Conservation (phyloP, 306 rosid genomes). For the Pueraria montana region DNA sequence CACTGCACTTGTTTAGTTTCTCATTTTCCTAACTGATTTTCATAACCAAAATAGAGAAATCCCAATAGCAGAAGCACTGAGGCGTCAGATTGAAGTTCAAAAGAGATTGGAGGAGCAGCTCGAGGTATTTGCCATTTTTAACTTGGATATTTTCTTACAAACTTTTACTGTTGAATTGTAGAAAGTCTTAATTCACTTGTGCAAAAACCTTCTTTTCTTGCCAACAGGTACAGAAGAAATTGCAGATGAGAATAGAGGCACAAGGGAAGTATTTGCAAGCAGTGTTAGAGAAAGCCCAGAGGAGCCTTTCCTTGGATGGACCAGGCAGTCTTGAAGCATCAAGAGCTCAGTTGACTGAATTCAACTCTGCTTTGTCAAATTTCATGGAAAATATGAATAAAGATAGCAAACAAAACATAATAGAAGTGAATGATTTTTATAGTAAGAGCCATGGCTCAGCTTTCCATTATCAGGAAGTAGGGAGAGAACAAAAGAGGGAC, state of each 20-base stretch:
- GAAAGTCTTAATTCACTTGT: neutral
- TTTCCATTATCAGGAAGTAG: slow-evolving; percentile 51
- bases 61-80: slow-evolving; percentile 72
- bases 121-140: slow-evolving; percentile 65
- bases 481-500: slow-evolving; percentile 54
- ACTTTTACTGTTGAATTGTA: neutral
- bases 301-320: slow-evolving; percentile 69
- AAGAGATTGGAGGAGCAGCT: slow-evolving; percentile 84
- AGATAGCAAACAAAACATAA: slow-evolving; percentile 61
- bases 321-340: slow-evolving; percentile 62
- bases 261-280: slow-evolving; percentile 90
- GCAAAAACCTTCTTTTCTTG: neutral
- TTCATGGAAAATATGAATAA: slow-evolving; percentile 75
- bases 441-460: slow-evolving; percentile 50
- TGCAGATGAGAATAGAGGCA: slow-evolving; percentile 79
- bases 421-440: slow-evolving; percentile 51
- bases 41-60: slow-evolving; percentile 60
- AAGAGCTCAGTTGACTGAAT: slow-evolving; percentile 69
- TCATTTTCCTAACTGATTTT: slow-evolving; percentile 45
- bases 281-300: slow-evolving; percentile 85
- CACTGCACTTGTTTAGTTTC: slow-evolving; percentile 15
- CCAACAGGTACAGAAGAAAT: slow-evolving; percentile 77
- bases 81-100: slow-evolving; percentile 78
- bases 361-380: slow-evolving; percentile 73
- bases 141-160: neutral